These are phyloP conservation scores for Candida ovalis DNA, from an alignment of 805 yeast species.

Conservation along the genomic window DNA sequence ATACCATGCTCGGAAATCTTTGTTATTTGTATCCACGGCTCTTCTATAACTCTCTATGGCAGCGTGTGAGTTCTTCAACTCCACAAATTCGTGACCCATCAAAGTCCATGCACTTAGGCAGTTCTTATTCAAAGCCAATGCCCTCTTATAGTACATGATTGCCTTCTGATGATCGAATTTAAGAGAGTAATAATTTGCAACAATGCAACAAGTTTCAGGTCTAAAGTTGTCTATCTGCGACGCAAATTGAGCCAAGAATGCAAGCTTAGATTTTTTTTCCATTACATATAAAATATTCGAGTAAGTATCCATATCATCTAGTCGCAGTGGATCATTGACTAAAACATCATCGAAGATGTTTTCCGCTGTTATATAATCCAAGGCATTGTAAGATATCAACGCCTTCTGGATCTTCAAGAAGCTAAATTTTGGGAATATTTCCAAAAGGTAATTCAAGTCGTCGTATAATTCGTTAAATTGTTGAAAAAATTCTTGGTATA, in stretches of 20 bases:
- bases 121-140: conserved; percentile 72
- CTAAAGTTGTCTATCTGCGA: conserved; percentile 78
- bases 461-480: conserved; percentile 49
- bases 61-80: conserved; percentile 92
- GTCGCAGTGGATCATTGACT: conserved; percentile 70
- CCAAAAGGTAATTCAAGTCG: conserved; percentile 45
- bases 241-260: conserved; percentile 83
- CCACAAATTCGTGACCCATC: conserved; percentile 99
- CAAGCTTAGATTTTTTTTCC: conserved; percentile 81
- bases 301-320: conserved; percentile 89
- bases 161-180: conserved; percentile 94
- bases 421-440: conserved; percentile 66
- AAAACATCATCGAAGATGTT: conserved; percentile 71
- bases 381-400: conserved; percentile 72
- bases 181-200: conserved; percentile 90
- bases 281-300: conserved; percentile 94
- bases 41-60: conserved; percentile 93
- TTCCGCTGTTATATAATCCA: conserved; percentile 82
- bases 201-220: conserved; percentile 91
- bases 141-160: conserved; percentile 86
- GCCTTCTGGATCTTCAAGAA: conserved; percentile 82
- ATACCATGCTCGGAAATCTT: conserved; percentile 96
- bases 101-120: conserved; percentile 94
- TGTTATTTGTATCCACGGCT: conserved; percentile 84
- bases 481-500: conserved; percentile 78